A percentile compares a stretch with the other conserved stretches of the same genome.
These are phyloP conservation scores for Ophiostoma piceae DNA, from an alignment of 2,329 filamentous ascomycete species.

Conservation along the genomic window DNA sequence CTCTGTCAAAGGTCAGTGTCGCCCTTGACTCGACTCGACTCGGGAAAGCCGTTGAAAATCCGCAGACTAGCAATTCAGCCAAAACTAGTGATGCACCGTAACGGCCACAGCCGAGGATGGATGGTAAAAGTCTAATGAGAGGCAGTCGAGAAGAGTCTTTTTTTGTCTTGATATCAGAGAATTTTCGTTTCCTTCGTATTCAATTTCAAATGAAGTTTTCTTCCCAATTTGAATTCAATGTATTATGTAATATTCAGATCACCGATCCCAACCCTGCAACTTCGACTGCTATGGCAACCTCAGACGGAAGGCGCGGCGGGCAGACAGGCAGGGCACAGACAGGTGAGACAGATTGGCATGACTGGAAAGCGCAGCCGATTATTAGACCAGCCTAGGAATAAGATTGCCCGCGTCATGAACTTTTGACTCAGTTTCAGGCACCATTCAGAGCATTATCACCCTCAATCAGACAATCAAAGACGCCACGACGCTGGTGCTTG, in stretches of 20 bases:
- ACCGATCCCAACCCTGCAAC: background rate
- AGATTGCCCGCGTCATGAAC: conserved; percentile 1
- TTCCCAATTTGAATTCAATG: background rate
- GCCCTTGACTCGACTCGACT: background rate
- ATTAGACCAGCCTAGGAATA: background rate
- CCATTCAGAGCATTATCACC: background rate
- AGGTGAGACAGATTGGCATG: conserved; percentile 2
- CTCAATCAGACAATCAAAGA: background rate
- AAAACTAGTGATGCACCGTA: conserved; percentile 17
- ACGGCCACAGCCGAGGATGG: background rate
- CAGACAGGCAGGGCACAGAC: background rate
- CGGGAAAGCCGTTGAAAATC: conserved; percentile 19
- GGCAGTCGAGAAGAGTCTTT: background rate
- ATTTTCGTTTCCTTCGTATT: too few relatives aligned
- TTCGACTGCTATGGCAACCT: background rate
- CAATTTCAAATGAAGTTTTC: too few relatives aligned
- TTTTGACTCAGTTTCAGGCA: background rate
- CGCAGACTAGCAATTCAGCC: conserved; percentile 21
- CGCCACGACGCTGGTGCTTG: conserved; percentile 7
- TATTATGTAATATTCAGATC: conserved; percentile 3
- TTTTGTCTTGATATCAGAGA: background rate
- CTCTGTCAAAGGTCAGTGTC: too few relatives aligned
- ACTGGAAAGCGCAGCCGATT: conserved; percentile 1
- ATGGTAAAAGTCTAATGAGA: background rate
- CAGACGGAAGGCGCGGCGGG: conserved; percentile 6